These are phyloP conservation scores for Porcisia deanei DNA, from an alignment of 208 protist genomes.

Conservation along the genomic window DNA sequence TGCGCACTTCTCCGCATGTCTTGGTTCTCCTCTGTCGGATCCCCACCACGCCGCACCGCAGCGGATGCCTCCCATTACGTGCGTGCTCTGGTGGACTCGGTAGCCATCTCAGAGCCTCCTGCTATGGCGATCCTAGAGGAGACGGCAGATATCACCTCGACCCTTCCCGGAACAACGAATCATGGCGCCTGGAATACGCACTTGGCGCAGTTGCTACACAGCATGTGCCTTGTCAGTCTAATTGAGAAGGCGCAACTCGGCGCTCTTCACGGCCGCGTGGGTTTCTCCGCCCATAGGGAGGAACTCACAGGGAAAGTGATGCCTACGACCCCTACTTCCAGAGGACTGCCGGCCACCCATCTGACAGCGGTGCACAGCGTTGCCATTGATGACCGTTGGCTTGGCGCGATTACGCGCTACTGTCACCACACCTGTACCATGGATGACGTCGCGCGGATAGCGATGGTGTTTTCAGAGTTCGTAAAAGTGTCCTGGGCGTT, in stretches of 20 bases:
- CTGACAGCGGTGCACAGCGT: constrained; percentile 10
- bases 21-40: no score
- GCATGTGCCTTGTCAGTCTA: constrained; percentile 68
- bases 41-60: neutral
- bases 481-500: constrained; percentile 44
- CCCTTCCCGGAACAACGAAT: neutral
- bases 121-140: neutral
- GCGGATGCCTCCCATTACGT: neutral
- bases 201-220: constrained; percentile 64
- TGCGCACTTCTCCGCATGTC: neutral
- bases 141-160: neutral
- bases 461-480: constrained; percentile 53
- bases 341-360: neutral
- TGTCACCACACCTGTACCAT: constrained; percentile 50
- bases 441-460: constrained; percentile 66
- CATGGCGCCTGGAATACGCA: constrained; percentile 22
- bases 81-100: constrained; percentile 2
- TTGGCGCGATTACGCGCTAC: constrained; percentile 61
- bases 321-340: neutral
- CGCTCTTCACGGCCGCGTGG: constrained; percentile 6
- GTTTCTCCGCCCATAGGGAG: neutral
- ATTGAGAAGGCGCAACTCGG: constrained; percentile 72
- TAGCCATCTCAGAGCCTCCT: neutral
- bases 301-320: neutral
- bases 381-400: constrained; percentile 49